These are phyloP conservation scores for Lyophyllum shimeji DNA, from an alignment of 768 basidiomycete genomes.

Conservation along the genomic window DNA sequence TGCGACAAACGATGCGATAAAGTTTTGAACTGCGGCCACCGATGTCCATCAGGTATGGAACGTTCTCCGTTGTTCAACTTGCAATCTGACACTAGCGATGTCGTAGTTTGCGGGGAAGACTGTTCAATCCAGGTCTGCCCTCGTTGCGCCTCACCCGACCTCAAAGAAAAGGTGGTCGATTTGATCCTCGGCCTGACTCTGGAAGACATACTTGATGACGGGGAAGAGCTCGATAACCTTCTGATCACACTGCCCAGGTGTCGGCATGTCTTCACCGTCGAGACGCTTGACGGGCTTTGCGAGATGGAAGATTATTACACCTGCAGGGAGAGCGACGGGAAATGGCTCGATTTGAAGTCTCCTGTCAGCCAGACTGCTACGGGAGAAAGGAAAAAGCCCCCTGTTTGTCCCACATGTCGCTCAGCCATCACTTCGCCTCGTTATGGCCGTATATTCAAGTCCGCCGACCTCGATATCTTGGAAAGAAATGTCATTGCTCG, in stretches of 20 bases:
- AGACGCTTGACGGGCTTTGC: constrained; percentile 65
- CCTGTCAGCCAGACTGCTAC: constrained; percentile 30
- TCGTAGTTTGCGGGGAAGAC: constrained; percentile 65
- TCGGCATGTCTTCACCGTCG: constrained; percentile 66
- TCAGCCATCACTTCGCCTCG: constrained; percentile 53
- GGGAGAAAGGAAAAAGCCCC: constrained; percentile 33
- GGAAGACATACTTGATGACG: constrained; percentile 42
- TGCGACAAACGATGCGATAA: constrained; percentile 56
- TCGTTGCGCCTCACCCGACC: constrained; percentile 40
- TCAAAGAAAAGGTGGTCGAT: constrained; percentile 51
- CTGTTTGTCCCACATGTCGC: constrained; percentile 65
- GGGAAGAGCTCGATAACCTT: constrained; percentile 43
- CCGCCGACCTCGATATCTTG: constrained; percentile 61
- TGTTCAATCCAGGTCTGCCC: constrained; percentile 58
- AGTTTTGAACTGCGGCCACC: constrained; percentile 57
- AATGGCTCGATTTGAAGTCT: constrained; percentile 43
- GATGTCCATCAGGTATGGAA: constrained; percentile 61
- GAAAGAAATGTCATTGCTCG: constrained; percentile 59
- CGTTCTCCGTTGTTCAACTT: not conserved
- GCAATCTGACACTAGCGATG: not conserved
- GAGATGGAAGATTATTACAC: constrained; percentile 51
- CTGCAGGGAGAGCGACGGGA: constrained; percentile 28
- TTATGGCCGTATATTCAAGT: constrained; percentile 62
- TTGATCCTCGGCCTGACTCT: constrained; percentile 54
- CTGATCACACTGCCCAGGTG: constrained; percentile 64